Evolutionary conservation across 2,329 filamentous ascomycete genomes (phyloP), one percentile per base, ranked within the genome.

Genomic region (Leptographium wingfieldii): DNA sequence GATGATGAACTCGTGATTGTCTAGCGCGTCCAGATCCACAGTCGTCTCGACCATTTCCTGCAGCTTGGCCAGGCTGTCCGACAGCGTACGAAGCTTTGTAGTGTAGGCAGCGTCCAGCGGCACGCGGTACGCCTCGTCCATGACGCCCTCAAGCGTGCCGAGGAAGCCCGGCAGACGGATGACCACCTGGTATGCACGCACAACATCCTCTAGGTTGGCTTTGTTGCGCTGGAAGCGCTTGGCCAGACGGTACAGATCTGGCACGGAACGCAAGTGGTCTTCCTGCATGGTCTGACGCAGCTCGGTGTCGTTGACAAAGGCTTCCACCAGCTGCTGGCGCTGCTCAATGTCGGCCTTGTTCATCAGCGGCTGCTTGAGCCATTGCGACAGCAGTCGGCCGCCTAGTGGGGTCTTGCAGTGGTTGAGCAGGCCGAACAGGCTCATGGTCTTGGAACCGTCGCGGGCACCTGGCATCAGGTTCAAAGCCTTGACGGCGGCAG

Each of bases 31-130:
- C 0, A 99, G 82, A 68, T 99, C 94, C 16, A 99, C 92, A 0
- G 95, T 99, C 1, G 94, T 96, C 75, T 99, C 94, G 0, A 99
- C 94, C 90, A 99, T 96, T 70, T 99, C 94, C 68, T 92, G 89
- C 12, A 99, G 78, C 69, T 91, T 96, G 31, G 82, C 85, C 57
- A 99, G 80, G 68, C 85, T 89, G 68, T 90, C 85, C 6, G 86
- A 88, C 62, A 90, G 82, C 62, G 88, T 83, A 56, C 82, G 83
- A 48, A 99, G 76, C 70, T 95, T 95, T 31, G 82, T 81, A 0
- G 92, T 96, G 70, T 99, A 99, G 29, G 90, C 86, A 7, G 81
- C 81, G 64, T 97, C 92, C 0, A 99, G 79, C 0, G 91, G 88
- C 62, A 90, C 87, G 63, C 89, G 89, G 71, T 97, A 96, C 53